Evolutionary conservation across 2,329 filamentous ascomycete genomes (phyloP).

Genomic region (Fonsecaea monophora): DNA sequence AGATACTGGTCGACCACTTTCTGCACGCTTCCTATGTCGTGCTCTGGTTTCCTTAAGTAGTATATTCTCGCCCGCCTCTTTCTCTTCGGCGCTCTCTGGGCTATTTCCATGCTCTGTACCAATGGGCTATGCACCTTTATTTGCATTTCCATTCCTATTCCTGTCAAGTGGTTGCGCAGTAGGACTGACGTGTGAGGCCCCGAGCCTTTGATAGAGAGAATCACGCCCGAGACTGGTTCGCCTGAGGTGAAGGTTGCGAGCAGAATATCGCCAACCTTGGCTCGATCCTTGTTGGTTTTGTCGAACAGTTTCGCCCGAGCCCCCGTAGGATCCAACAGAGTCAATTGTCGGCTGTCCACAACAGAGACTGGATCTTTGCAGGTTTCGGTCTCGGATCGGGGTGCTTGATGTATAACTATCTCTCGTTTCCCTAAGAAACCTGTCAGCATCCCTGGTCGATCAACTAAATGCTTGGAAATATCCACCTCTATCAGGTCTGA

Average conservation of each 20-base stretch:
- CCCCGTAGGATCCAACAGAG: conserved; percentile 81
- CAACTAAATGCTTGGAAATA: neutral
- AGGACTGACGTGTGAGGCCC: conserved; percentile 88
- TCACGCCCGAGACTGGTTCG: conserved; percentile 89
- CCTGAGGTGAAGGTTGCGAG: conserved; percentile 84
- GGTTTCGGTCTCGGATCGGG: conserved; percentile 44
- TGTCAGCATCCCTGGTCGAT: neutral
- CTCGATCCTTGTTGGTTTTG: conserved; percentile 74
- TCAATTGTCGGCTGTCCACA: conserved; percentile 73
- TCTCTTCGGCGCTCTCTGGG: conserved; percentile 83
- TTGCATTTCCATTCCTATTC: conserved; percentile 94
- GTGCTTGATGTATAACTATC: conserved; percentile 61
- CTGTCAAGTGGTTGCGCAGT: conserved; percentile 82
- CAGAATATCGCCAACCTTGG: conserved; percentile 85
- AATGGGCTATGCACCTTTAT: conserved; percentile 93
- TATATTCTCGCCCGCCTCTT: conserved; percentile 86
- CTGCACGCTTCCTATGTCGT: conserved; percentile 87
- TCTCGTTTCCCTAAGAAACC: conserved; percentile 51
- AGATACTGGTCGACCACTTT: conserved; percentile 74
- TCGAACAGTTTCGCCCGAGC: conserved; percentile 83
- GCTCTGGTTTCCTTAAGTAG: conserved; percentile 84
- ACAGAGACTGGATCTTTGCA: conserved; percentile 69
- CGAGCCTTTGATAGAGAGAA: conserved; percentile 83
- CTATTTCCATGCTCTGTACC: conserved; percentile 88
- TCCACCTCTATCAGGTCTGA: conserved; percentile 50